A percentile compares a stretch with the other conserved stretches of the same genome.
These are phyloP conservation scores for Talaromyces albobiverticillius DNA, from an alignment of 2,329 filamentous ascomycete genomes.

Conservation along the genomic window DNA sequence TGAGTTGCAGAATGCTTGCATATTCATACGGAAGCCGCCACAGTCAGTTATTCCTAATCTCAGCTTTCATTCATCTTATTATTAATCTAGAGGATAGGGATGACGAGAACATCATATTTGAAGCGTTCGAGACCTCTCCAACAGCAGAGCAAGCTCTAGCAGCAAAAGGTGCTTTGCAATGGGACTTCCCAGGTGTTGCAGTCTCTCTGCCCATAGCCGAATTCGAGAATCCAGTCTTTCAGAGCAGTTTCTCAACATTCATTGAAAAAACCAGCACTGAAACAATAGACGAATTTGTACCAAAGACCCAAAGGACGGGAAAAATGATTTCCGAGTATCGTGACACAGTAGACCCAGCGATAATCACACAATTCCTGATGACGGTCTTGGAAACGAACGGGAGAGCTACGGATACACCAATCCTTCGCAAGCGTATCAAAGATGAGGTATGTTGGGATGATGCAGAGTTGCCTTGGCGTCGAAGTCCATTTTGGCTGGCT, in stretches of 20 bases:
- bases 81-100: background rate
- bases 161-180: slow-evolving; percentile 51
- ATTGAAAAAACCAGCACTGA: slow-evolving; percentile 2
- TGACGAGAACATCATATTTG: slow-evolving; percentile 46
- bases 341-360: slow-evolving; percentile 55
- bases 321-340: slow-evolving; percentile 52
- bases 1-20: slow-evolving; percentile 47
- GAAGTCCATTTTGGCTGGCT: slow-evolving; percentile 61
- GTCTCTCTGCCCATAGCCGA: slow-evolving; percentile 44
- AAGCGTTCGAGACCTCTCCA: slow-evolving; percentile 61
- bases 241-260: background rate
- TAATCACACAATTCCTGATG: slow-evolving; percentile 61
- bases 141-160: slow-evolving; percentile 52
- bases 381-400: slow-evolving; percentile 58
- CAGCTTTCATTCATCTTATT: background rate
- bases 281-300: background rate
- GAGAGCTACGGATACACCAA: slow-evolving; percentile 25
- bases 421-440: slow-evolving; percentile 56
- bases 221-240: slow-evolving; percentile 25
- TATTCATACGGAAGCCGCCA: slow-evolving; percentile 34
- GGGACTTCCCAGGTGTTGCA: slow-evolving; percentile 59
- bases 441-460: slow-evolving; percentile 57
- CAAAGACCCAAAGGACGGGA: background rate
- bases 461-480: slow-evolving; percentile 57
- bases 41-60: background rate